A percentile compares a stretch with the other conserved stretches of the same genome.
phyloP scores from a whole-genome alignment of 192 early-diverging fungal genomes.

The Helicostylum pulchrum region DNA sequence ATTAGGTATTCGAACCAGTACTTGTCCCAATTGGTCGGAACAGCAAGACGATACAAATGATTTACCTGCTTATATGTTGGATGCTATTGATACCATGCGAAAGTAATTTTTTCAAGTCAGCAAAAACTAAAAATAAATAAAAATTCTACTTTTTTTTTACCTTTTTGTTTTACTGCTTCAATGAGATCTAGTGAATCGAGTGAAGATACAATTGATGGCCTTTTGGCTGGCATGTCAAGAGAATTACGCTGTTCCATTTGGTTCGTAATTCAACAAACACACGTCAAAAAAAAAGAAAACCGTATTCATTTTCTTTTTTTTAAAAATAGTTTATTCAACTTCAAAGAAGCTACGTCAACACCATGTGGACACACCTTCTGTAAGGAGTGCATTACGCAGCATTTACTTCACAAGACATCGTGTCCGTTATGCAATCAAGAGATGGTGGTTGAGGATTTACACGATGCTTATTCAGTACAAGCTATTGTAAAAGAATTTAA shows the following conservation, averaged over 20 bases:
- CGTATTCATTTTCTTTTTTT: no score
- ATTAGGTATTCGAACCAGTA: slow-evolving; percentile 23
- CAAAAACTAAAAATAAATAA: background rate
- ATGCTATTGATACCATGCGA: slow-evolving; percentile 2
- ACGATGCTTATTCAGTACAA: background rate
- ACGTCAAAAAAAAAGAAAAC: no score
- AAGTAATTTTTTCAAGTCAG: background rate
- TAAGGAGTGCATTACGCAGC: slow-evolving; percentile 3
- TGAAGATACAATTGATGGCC: no score
- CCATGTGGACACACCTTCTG: slow-evolving; percentile 14
- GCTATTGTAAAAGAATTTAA: background rate
- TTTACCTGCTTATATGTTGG: slow-evolving; percentile 9
- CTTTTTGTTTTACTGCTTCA: background rate
- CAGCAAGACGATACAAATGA: slow-evolving; percentile 4
- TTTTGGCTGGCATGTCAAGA: no score
- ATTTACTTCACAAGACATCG: background rate
- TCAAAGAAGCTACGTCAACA: slow-evolving; percentile 1
- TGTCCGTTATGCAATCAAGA: background rate
- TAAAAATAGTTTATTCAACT: background rate
- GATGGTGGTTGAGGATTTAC: background rate
- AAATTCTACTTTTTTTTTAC: background rate
- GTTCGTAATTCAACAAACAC: no score
- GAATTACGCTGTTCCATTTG: no score
- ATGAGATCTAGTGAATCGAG: background rate
- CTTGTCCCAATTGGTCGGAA: background rate